These are phyloP conservation scores for Artemisia argyi DNA, from an alignment of 129 eudicot genomes.

Conservation along the genomic window DNA sequence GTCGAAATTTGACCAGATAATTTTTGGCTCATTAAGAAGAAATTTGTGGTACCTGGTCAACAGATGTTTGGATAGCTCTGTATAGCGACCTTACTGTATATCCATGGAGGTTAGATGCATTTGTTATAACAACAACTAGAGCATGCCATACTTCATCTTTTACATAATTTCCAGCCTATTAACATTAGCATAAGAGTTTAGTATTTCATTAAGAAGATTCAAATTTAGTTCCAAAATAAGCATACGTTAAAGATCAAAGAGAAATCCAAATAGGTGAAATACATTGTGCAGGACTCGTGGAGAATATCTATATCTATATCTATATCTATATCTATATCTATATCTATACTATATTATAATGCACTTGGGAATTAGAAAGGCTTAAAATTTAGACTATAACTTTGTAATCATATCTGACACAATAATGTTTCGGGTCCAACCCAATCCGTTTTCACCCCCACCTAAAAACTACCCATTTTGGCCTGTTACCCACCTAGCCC, in stretches of 20 bases:
- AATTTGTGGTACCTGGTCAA: slow-evolving; percentile 72
- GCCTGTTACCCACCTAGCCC: too few species aligned
- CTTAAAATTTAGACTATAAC: too few species aligned
- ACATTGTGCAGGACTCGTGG: background rate
- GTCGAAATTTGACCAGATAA: slow-evolving; percentile 1
- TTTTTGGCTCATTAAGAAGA: slow-evolving; percentile 12
- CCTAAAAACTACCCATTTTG: too few species aligned
- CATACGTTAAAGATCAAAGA: background rate
- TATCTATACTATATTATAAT: too few species aligned
- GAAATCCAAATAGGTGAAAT: background rate
- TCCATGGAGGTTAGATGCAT: slow-evolving; percentile 90
- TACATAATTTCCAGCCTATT: slow-evolving; percentile 91
- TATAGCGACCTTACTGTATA: slow-evolving; percentile 83
- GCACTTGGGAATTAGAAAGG: too few species aligned
- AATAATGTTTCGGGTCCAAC: too few species aligned
- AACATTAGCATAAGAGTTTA: slow-evolving; percentile 32
- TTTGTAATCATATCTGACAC: background rate
- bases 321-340: too few species aligned
- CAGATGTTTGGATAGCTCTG: slow-evolving; percentile 74
- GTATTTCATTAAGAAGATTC: slow-evolving; percentile 22
- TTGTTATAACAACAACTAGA: slow-evolving; percentile 82
- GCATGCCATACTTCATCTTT: slow-evolving; percentile 99
- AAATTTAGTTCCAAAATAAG: background rate
- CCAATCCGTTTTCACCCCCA: too few species aligned
- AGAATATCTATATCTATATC: background rate